Percentiles rank a stretch among this genome's conserved stretches.
These are phyloP conservation scores for Blastomyces parvus DNA, from an alignment of 2,329 filamentous ascomycete genomes.

Conservation along the genomic window DNA sequence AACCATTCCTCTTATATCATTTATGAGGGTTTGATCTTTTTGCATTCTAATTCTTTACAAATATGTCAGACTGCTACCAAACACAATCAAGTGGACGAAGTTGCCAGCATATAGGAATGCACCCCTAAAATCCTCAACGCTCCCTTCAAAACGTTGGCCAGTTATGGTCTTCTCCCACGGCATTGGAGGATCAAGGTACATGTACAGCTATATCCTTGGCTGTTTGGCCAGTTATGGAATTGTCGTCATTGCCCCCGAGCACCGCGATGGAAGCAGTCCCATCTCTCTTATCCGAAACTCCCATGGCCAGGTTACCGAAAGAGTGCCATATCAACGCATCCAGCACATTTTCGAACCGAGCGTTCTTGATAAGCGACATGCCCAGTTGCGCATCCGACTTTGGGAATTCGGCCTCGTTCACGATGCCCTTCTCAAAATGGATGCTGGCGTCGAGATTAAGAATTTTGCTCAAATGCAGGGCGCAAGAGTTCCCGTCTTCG, in stretches of 20 bases:
- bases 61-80: slow-evolving; percentile 14
- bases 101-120: slow-evolving; percentile 36
- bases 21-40: not conserved
- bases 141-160: slow-evolving; percentile 55
- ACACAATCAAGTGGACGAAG: slow-evolving; percentile 20
- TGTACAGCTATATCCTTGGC: slow-evolving; percentile 74
- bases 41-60: not conserved
- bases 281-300: slow-evolving; percentile 58
- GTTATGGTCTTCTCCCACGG: slow-evolving; percentile 82
- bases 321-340: slow-evolving; percentile 33
- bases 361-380: slow-evolving; percentile 57
- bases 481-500: slow-evolving; percentile 36
- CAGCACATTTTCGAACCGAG: slow-evolving; percentile 56
- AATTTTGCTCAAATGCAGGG: slow-evolving; percentile 34
- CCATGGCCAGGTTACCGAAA: slow-evolving; percentile 11
- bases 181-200: slow-evolving; percentile 68
- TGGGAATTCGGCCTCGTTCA: slow-evolving; percentile 70
- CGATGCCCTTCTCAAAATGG: slow-evolving; percentile 57
- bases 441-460: slow-evolving; percentile 39
- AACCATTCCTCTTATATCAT: not conserved
- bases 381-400: slow-evolving; percentile 62
- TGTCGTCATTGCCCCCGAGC: slow-evolving; percentile 71
- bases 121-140: slow-evolving; percentile 44
- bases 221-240: slow-evolving; percentile 72
- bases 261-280: slow-evolving; percentile 70